Percentiles rank a stretch among this genome's conserved stretches.
Evolutionary conservation across 345 rosid genomes (phyloP).

Genomic region (Corymbia maculata): DNA sequence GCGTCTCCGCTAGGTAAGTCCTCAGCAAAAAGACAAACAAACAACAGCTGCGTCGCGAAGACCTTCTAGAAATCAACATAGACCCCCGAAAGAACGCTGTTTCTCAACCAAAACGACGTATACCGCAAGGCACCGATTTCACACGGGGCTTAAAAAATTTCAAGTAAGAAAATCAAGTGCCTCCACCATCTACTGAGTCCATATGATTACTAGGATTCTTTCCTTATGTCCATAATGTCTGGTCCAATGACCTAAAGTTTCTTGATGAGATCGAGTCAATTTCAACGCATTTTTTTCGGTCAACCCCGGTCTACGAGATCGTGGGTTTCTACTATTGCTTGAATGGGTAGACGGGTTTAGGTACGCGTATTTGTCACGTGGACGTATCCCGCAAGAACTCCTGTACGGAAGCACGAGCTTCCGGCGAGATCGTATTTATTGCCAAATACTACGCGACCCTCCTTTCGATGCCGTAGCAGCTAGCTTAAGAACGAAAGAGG

Average conservation of each 20-base stretch:
- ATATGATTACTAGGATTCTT: not conserved
- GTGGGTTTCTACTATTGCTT: not conserved
- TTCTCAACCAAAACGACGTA: not conserved
- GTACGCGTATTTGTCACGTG: not conserved
- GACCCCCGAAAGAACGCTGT: not conserved
- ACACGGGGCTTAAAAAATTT: not conserved
- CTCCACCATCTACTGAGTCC: not conserved
- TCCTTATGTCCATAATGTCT: not conserved
- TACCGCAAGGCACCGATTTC: not conserved
- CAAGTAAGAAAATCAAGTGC: not conserved
- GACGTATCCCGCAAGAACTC: not conserved
- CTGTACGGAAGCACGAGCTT: not conserved
- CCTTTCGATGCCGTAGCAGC: not conserved
- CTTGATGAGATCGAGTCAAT: not conserved
- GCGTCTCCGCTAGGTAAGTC: not conserved
- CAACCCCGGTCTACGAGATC: not conserved
- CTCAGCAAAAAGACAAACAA: not conserved
- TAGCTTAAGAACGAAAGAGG: not conserved
- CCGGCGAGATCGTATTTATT: not conserved
- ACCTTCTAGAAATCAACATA: not conserved
- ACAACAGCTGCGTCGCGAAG: not conserved
- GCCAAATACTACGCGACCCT: not conserved
- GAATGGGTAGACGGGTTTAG: not conserved
- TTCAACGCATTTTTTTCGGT: not conserved
- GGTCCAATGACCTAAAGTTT: not conserved